A percentile compares a stretch with the other conserved stretches of the same genome.
Conservation (phyloP, 78 protist species). For the Dictyostelium discoideum region dicty_2.7 NC_007089.4:5427501-5428000, state of each 20-base stretch:
- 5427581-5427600: conserved; percentile 7
- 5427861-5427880: conserved; percentile 24
- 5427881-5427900: conserved; percentile 60
- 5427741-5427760: background rate
- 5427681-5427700: conserved; percentile 30
- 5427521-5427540: conserved; percentile 56
- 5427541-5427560: conserved; percentile 44
- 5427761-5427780: conserved; percentile 19
- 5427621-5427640: background rate
- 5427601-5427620: background rate
- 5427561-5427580: conserved; percentile 45
- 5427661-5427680: background rate
- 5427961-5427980: background rate
- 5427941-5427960: conserved; percentile 45
- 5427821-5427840: conserved; percentile 43
- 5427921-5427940: conserved; percentile 14
- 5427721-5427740: conserved; percentile 1
- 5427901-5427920: conserved; percentile 36
- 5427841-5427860: conserved; percentile 7
- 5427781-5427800: background rate
- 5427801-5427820: conserved; percentile 52
- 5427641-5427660: background rate
- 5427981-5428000: background rate
- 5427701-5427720: conserved; percentile 38
- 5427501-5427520: conserved; percentile 43